Evolutionary conservation across 768 basidiomycete genomes (phyloP), one percentile per base, ranked within the genome.

Genomic region (Lentinus brumalis): DNA sequence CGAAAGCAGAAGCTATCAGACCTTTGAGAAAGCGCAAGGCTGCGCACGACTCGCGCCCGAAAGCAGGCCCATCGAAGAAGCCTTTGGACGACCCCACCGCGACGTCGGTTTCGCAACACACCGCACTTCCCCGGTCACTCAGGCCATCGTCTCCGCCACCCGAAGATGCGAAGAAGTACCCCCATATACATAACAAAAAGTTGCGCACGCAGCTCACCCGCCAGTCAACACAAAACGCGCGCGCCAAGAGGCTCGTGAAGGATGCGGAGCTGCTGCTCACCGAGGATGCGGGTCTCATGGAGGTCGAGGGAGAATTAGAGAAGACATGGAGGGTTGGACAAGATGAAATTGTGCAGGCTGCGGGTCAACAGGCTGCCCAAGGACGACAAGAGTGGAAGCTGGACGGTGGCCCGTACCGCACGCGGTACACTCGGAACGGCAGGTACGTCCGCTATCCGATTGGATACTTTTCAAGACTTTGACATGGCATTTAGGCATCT

Each of bases 381-480:
- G 92, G 94, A 16, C 77, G 89, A 49, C 86, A 82, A 69, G 93
- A 95, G 70, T 84, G 90, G 77, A 86, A 82, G 60, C 74, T 99
- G 45, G 92, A 96, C 60, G 88, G 89, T 12, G 96, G 96, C 0
- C 89, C 89, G 3, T 96, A 96, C 70, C 79, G 86, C 50, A 82
- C 87, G 42, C 83, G 93, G 66, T 97, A 96, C 76, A 93, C 94
- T 21, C 79, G 90, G 66, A 96, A 99, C 70, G 97, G 97, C 66
- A 81, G 94, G 91, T 93, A 50, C 69, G 84, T 77, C 8, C 29
- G 46, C 32, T 59, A 42, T 58, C 30, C 6, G 9, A 35, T 4
- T 16, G 38, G 21, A 11, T 14, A n/a, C 53, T 30, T 40, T 21
- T 32, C 41, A 31, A 2, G 18, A 1, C 5, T 4, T 32, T 4